Evolutionary conservation across 2,329 filamentous ascomycete genomes (phyloP), one percentile per base, ranked within the genome.

Genomic region (Xylariaceae sp.): DNA sequence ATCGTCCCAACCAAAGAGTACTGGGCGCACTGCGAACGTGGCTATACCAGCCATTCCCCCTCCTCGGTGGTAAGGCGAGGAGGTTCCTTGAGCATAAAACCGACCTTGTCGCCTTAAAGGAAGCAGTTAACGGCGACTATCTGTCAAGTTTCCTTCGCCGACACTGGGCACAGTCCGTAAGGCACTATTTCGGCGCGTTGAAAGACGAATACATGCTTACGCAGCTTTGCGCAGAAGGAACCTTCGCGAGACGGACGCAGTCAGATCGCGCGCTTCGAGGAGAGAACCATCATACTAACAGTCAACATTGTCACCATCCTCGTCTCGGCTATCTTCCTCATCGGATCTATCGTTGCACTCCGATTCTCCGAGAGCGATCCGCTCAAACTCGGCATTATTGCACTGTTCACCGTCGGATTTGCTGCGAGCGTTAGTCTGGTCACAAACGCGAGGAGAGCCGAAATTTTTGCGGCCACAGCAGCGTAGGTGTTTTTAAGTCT

Each of bases 381-480:
- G 63, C 70, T 69, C 51, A 63, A 67, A 56, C 46, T 62, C 16
- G 57, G 44, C 36, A 9, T 53, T 16, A 55, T 54, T 21, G 53
- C 54, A 6, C 8, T 51, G 3, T 63, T 57, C 41, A 58, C 58
- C 4, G 47, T 46, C 11, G 45, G 26, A 6, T 63, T 63, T 42
- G 54, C 60, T 23, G 35, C 59, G 20, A 50, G 50, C 7, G 42
- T 62, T 18, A 42, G 36, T 6, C 20, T 61, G 7, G 55, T 60
- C 51, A 63, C 60, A 13, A 63, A 43, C 20, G 53, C 60, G 6
- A 42, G 56, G 13, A 44, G 46, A 18, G 47, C 59, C 20, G 56
- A 63, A 33, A 44, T 63, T 3, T 61, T 61, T 36, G 56, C 47
- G 13, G 61, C 53, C 3, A 61, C 48, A 20, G 57, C 63, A 10